Evolutionary conservation across 2,329 filamentous ascomycete species (phyloP), one percentile per base, ranked within the genome.

Genomic region (Didymella pinodella): DNA sequence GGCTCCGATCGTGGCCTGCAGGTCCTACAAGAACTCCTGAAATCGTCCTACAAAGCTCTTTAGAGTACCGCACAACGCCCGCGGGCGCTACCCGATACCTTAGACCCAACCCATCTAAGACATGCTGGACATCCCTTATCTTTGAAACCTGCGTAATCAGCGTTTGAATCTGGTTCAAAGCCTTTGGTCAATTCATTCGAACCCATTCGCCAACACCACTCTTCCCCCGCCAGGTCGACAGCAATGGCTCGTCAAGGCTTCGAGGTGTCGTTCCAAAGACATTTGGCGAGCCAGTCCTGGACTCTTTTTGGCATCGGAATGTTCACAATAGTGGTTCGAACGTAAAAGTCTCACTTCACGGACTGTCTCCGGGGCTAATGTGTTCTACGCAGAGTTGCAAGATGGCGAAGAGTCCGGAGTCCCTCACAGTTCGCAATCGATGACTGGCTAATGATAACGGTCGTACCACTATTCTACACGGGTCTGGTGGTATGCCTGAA

Each of bases 401-500:
- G 72, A 61, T 69, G 65, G 59, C 65, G 64, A n/a, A 61, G 71
- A 49, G 65, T 66, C n/a, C 56, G 68, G 46, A 68, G 62, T 44
- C 38, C 61, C 26, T 50, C 50, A 26, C 62, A 61, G 22, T 66
- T 70, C 20, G 69, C 64, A 22, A 44, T 59, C 12, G 72, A 75
- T 49, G 72, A 75, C 51, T 75, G 71, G 68, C 40, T 75, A 16
- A 73, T 75, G 72, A 48, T 72, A n/a, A 68, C 66, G 2, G 61
- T 58, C 7, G 67, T 69, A 11, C 65, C 65, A 18, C 50, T 67
- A 11, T 73, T 75, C 40, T 82, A 81, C 58, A 81, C 79, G 0
- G 67, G 70, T 4, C 68, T 82, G 8, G 71, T 81, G 1, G 73
- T 79, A 16, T 77, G 74, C 55, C 61, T 81, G 51, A 81, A 81